These are phyloP conservation scores for Hypoxylon crocopeplum DNA, from an alignment of 495 filamentous ascomycete genomes.

Conservation along the genomic window DNA sequence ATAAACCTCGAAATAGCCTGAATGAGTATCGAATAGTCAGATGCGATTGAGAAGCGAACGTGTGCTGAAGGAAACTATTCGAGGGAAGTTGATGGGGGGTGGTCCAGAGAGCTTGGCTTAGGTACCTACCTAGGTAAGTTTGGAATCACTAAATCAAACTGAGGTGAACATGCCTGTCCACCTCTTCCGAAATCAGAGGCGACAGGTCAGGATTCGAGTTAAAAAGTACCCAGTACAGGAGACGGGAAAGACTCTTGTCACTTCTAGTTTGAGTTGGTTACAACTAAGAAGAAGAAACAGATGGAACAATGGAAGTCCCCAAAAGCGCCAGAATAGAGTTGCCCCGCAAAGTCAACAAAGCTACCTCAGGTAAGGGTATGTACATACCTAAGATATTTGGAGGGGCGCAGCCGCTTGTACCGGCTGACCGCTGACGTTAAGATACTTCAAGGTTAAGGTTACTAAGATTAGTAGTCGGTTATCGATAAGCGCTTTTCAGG, in stretches of 20 bases:
- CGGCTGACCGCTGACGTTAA: too few species aligned
- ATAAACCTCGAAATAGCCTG: conserved; percentile 14
- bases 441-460: too few species aligned
- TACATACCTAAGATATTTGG: too few species aligned
- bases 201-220: neutral
- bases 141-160: conserved; percentile 11
- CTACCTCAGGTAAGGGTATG: conserved; percentile 2
- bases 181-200: conserved; percentile 4
- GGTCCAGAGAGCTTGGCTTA: neutral
- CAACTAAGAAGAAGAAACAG: neutral
- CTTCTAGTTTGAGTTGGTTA: neutral
- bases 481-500: neutral
- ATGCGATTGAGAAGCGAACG: neutral
- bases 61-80: neutral
- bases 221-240: too few species aligned
- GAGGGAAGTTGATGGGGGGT: neutral
- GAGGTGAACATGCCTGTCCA: conserved; percentile 11
- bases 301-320: conserved; percentile 9
- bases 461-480: neutral
- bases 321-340: conserved; percentile 17
- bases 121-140: neutral
- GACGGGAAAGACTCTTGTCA: neutral
- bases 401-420: too few species aligned
- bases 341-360: conserved; percentile 32
- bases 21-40: conserved; percentile 5